phyloP scores from a whole-genome alignment of 208 protist species.

The Histomonas meleagridis region DNA sequence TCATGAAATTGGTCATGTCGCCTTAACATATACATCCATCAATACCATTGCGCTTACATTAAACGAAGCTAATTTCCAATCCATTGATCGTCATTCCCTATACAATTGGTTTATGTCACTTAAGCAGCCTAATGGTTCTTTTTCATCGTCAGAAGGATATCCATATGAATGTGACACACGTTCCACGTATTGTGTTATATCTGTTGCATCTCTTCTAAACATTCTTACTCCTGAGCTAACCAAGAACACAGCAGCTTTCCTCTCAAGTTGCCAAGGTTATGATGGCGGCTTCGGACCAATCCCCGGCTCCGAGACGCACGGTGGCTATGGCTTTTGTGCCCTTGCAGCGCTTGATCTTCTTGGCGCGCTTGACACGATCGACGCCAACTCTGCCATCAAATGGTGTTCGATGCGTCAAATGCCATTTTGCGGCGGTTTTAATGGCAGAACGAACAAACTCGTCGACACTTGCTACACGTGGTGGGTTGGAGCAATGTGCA shows the following conservation, averaged over 20 bases:
- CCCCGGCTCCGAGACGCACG: not conserved
- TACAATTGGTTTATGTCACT: not conserved
- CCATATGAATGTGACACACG: not conserved
- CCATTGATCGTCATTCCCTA: not conserved
- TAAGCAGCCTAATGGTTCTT: slow-evolving; percentile 5
- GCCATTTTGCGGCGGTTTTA: slow-evolving; percentile 44
- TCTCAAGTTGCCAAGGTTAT: not conserved
- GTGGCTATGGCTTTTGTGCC: not conserved
- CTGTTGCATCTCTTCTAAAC: not conserved
- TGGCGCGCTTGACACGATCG: not conserved
- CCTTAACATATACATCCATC: not conserved
- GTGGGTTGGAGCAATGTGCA: slow-evolving; percentile 43
- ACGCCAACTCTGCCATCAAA: not conserved
- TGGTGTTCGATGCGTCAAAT: slow-evolving; percentile 43
- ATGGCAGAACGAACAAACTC: slow-evolving; percentile 48
- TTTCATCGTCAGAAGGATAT: not conserved
- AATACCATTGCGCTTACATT: not conserved
- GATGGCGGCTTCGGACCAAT: not conserved
- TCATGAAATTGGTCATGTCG: not conserved
- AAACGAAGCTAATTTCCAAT: not conserved
- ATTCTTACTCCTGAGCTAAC: not conserved
- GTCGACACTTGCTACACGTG: slow-evolving; percentile 51
- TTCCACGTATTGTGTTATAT: slow-evolving; percentile 17
- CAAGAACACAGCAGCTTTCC: not conserved
- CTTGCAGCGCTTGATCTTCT: not conserved